These are phyloP conservation scores for Magnaporthiopsis rhizophila DNA, from an alignment of 2,329 filamentous ascomycete genomes.

Conservation along the genomic window DNA sequence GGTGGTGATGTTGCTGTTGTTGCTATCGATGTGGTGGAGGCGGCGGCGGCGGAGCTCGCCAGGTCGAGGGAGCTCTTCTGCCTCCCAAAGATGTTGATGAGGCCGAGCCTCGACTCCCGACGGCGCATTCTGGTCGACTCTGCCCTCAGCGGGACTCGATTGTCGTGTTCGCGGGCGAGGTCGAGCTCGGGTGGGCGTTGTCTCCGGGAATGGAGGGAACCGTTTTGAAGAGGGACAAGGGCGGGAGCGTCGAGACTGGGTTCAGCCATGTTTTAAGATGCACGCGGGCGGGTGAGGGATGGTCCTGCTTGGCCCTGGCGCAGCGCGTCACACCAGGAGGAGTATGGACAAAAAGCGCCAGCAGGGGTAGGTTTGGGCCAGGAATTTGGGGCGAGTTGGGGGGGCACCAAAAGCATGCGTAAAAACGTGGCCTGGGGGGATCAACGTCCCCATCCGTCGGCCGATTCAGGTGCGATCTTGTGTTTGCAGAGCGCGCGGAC, in stretches of 20 bases:
- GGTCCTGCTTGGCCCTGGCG: neutral
- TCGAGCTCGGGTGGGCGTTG: conserved; percentile 30
- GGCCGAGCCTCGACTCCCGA: conserved; percentile 43
- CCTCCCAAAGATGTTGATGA: conserved; percentile 43
- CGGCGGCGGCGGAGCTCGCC: conserved; percentile 9
- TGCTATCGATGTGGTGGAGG: conserved; percentile 14
- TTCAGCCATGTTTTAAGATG: conserved; percentile 14
- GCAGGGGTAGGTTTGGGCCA: neutral
- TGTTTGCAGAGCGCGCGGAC: neutral
- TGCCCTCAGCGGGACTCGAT: conserved; percentile 33
- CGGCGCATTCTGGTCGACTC: conserved; percentile 29
- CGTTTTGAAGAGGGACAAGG: conserved; percentile 16
- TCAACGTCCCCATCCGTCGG: neutral
- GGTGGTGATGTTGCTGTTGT: neutral
- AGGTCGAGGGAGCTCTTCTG: conserved; percentile 29
- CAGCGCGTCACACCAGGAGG: neutral
- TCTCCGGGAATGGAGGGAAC: conserved; percentile 25
- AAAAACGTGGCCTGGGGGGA: neutral
- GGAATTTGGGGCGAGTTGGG: neutral
- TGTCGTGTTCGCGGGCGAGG: conserved; percentile 21
- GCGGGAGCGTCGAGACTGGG: conserved; percentile 12
- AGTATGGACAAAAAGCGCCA: neutral
- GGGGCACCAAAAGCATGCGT: neutral
- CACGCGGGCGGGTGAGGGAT: neutral
- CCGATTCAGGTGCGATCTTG: neutral